phyloP scores from a whole-genome alignment of 441 rosid species.

The Croton laevigatus region DNA sequence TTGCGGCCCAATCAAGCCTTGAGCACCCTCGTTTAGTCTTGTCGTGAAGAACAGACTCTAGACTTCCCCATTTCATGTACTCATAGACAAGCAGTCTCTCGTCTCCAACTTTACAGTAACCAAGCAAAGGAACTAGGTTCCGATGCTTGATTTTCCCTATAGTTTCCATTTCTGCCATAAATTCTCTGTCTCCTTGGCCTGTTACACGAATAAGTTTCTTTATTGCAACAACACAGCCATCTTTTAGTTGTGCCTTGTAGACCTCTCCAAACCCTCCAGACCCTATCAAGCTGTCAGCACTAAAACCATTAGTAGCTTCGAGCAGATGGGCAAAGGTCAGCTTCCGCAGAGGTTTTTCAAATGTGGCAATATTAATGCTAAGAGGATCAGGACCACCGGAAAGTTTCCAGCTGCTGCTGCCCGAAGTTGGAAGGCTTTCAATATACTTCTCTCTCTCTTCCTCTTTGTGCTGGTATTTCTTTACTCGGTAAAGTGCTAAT shows the following conservation, averaged over 20 bases:
- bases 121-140: constrained; percentile 81
- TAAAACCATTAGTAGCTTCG: constrained; percentile 95
- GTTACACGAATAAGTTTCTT: constrained; percentile 89
- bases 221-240: constrained; percentile 81
- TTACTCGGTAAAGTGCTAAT: constrained; percentile 58
- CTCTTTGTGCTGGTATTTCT: constrained; percentile 47
- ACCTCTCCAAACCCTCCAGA: constrained; percentile 96
- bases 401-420: constrained; percentile 86
- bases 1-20: constrained; percentile 69
- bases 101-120: constrained; percentile 90
- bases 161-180: constrained; percentile 98
- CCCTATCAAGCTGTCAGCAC: constrained; percentile 85
- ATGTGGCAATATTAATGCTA: constrained; percentile 88
- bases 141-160: constrained; percentile 94
- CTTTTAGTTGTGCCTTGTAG: constrained; percentile 76
- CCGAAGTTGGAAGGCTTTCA: constrained; percentile 87
- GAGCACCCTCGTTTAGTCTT: constrained; percentile 48
- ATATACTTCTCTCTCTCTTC: constrained; percentile 76
- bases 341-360: constrained; percentile 85
- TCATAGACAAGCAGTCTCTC: constrained; percentile 96
- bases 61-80: constrained; percentile 95
- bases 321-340: constrained; percentile 84
- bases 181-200: constrained; percentile 95
- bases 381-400: constrained; percentile 81
- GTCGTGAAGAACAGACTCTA: constrained; percentile 79